These are phyloP conservation scores for Artemisia annua DNA, from an alignment of 129 eudicot species.

Conservation along the genomic window DNA sequence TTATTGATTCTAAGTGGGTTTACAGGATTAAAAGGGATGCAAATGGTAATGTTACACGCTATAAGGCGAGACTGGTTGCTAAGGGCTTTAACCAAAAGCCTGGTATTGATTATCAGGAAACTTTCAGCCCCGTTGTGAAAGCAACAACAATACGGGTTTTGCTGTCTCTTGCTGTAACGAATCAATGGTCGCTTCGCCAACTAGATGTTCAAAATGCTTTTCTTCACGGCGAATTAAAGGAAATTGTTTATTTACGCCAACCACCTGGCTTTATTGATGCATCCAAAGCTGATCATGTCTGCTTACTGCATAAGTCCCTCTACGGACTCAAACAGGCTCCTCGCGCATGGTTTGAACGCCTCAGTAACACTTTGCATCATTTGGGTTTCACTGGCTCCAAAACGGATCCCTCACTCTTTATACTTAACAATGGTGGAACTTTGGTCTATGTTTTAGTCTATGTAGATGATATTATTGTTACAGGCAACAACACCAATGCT, in stretches of 20 bases:
- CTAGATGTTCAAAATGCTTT: too few relatives aligned
- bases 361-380: too few relatives aligned
- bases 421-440: too few relatives aligned
- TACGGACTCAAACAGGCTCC: too few relatives aligned
- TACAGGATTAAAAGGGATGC: slow-evolving; percentile 3
- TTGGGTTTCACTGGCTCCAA: too few relatives aligned
- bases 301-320: too few relatives aligned
- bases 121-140: background rate
- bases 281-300: background rate
- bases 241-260: background rate
- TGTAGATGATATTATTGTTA: too few relatives aligned
- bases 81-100: background rate
- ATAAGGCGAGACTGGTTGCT: background rate
- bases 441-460: too few relatives aligned
- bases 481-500: too few relatives aligned
- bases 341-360: too few relatives aligned
- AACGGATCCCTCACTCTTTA: too few relatives aligned
- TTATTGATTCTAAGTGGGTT: background rate
- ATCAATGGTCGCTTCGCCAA: background rate
- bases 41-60: background rate
- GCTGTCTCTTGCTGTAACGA: background rate
- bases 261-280: background rate
- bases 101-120: slow-evolving; percentile 6
- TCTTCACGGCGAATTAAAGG: background rate
- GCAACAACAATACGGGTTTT: background rate